phyloP scores from a whole-genome alignment of 2,329 filamentous ascomycete genomes.

The Arthrobotrys entomopaga region DNA sequence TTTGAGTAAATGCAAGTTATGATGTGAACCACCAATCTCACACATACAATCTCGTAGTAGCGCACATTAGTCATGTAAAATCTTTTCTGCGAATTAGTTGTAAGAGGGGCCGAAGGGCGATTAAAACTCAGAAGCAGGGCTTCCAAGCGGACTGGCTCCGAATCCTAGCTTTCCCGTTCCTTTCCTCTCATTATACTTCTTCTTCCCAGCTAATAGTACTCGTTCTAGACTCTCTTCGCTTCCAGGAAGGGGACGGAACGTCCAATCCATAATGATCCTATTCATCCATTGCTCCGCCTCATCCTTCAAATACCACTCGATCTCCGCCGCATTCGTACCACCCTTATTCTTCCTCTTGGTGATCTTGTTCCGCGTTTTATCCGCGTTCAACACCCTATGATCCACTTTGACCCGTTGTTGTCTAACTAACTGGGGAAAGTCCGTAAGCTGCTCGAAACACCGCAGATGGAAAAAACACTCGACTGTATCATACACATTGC shows the following conservation, averaged over 20 bases:
- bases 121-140: conserved; percentile 26
- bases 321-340: conserved; percentile 53
- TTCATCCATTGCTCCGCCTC: conserved; percentile 49
- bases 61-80: too few relatives aligned
- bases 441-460: conserved; percentile 48
- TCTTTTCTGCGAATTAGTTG: too few relatives aligned
- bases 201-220: conserved; percentile 40
- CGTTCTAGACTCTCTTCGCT: conserved; percentile 46
- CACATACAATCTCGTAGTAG: too few relatives aligned
- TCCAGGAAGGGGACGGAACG: conserved; percentile 35
- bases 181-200: conserved; percentile 50
- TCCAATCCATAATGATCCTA: conserved; percentile 27
- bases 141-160: conserved; percentile 8
- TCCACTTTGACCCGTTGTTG: conserved; percentile 35
- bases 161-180: conserved; percentile 22
- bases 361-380: conserved; percentile 50
- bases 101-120: too few relatives aligned
- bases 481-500: conserved; percentile 42
- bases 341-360: conserved; percentile 53
- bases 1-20: too few relatives aligned
- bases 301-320: conserved; percentile 54
- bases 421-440: conserved; percentile 39
- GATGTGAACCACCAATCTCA: too few relatives aligned
- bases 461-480: conserved; percentile 54
- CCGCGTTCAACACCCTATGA: conserved; percentile 45